A percentile compares a stretch with the other conserved stretches of the same genome.
Conservation (phyloP, 331 rosid species). For the Malus hybrid region DNA sequence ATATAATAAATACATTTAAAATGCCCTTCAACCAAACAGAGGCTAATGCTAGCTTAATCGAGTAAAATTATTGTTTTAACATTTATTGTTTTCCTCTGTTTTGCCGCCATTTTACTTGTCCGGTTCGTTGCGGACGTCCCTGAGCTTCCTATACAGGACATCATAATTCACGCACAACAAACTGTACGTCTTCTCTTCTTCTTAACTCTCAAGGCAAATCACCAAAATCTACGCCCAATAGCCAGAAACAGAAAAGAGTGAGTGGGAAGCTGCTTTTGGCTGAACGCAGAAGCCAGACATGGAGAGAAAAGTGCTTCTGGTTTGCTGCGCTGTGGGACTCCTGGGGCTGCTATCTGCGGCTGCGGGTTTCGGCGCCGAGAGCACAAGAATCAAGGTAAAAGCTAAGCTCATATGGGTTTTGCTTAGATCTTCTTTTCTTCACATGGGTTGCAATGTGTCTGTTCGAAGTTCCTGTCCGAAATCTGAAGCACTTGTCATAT, state of each 20-base stretch:
- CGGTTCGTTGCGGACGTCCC: background rate
- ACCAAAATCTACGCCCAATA: background rate
- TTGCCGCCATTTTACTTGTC: background rate
- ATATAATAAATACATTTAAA: too few relatives aligned
- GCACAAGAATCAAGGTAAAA: slow-evolving; percentile 66
- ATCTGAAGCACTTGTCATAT: background rate
- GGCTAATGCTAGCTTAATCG: too few relatives aligned
- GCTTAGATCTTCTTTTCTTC: background rate
- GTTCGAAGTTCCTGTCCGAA: background rate
- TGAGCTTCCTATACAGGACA: background rate
- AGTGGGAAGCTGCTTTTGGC: background rate
- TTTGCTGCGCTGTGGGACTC: slow-evolving; percentile 46
- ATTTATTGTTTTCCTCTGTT: background rate
- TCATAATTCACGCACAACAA: background rate
- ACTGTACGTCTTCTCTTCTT: slow-evolving; percentile 4
- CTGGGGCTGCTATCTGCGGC: slow-evolving; percentile 63
- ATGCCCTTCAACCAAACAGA: too few relatives aligned
- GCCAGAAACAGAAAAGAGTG: background rate
- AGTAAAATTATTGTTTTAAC: background rate
- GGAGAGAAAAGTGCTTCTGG: slow-evolving; percentile 53
- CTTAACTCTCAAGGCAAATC: background rate
- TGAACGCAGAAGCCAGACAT: slow-evolving; percentile 18
- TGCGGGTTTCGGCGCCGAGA: slow-evolving; percentile 78
- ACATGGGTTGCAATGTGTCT: background rate
- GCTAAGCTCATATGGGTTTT: background rate